Percentiles rank a stretch among this genome's conserved stretches.
These are phyloP conservation scores for Stephania yunnanensis DNA, from an alignment of 164 flowering plant species.

Conservation along the genomic window DNA sequence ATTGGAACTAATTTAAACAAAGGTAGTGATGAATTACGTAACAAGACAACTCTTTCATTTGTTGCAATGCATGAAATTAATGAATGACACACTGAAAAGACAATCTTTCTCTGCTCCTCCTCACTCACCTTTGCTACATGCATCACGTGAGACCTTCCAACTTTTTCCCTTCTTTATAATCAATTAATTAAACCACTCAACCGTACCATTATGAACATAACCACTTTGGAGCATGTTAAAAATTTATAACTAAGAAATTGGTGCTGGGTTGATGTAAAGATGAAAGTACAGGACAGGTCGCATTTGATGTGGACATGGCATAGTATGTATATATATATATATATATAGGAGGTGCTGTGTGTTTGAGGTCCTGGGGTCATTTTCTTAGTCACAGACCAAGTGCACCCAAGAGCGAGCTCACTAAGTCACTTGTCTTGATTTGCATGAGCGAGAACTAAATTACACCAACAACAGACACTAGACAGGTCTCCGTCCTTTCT, in stretches of 20 bases:
- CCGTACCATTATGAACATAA: too few species aligned
- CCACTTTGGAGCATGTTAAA: too few species aligned
- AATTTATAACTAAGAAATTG: too few species aligned
- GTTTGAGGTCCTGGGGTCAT: background rate
- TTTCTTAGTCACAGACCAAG: background rate
- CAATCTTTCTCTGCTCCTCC: background rate
- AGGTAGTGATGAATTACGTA: background rate
- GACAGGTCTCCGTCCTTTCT: background rate
- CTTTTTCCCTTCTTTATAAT: slow-evolving; percentile 1
- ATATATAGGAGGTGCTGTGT: background rate
- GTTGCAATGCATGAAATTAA: background rate
- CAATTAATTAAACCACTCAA: too few species aligned
- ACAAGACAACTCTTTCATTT: background rate
- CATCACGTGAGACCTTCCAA: slow-evolving; percentile 1
- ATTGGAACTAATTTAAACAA: background rate
- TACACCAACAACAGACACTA: background rate
- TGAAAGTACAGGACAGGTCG: background rate
- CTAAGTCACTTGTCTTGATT: background rate
- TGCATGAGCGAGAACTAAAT: background rate
- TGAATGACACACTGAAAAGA: background rate
- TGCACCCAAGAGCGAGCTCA: background rate
- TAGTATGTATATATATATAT: too few species aligned
- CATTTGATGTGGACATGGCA: background rate
- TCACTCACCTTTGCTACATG: slow-evolving; percentile 1
- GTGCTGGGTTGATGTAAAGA: background rate